A percentile compares a stretch with the other conserved stretches of the same genome.
phyloP scores from a whole-genome alignment of 164 flowering plant genomes.

The Vitis rotundifolia region DNA sequence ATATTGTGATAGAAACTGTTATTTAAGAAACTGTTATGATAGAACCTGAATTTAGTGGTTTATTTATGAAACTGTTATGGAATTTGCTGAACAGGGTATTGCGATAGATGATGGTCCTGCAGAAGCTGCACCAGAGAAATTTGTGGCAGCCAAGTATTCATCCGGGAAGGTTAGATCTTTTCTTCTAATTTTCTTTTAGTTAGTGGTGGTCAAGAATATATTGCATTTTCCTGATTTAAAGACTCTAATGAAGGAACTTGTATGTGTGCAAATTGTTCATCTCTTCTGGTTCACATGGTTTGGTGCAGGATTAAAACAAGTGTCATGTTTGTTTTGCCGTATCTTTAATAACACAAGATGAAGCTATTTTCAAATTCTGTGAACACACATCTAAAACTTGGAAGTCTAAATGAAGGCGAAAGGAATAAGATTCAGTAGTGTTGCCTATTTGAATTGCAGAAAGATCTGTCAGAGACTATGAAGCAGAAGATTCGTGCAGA shows the following conservation, averaged over 20 bases:
- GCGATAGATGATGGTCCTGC: conserved; percentile 51
- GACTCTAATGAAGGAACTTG: neutral
- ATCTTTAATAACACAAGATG: conserved; percentile 54
- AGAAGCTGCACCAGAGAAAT: conserved; percentile 62
- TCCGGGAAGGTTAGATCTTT: conserved; percentile 67
- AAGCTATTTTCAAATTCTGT: conserved; percentile 46
- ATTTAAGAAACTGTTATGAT: too few species aligned
- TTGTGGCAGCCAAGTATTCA: conserved; percentile 84
- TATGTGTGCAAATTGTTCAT: conserved; percentile 23
- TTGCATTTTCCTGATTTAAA: conserved; percentile 10
- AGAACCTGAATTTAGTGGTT: neutral
- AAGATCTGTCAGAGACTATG: conserved; percentile 86
- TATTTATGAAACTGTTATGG: neutral
- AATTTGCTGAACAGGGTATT: conserved; percentile 65
- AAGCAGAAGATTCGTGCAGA: conserved; percentile 94
- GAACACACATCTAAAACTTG: conserved; percentile 44
- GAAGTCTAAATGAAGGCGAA: conserved; percentile 46
- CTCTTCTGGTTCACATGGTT: conserved; percentile 39
- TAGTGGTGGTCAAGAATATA: neutral
- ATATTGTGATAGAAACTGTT: too few species aligned
- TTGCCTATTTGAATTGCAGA: conserved; percentile 84
- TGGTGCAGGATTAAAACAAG: conserved; percentile 82
- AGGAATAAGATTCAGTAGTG: conserved; percentile 52
- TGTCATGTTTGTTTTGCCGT: conserved; percentile 48
- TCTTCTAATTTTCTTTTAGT: conserved; percentile 5